A percentile compares a stretch with the other conserved stretches of the same genome.
Evolutionary conservation across 352 stramenopile genomes (phyloP).

Genomic region (Hyaloperonospora brassicae): DNA sequence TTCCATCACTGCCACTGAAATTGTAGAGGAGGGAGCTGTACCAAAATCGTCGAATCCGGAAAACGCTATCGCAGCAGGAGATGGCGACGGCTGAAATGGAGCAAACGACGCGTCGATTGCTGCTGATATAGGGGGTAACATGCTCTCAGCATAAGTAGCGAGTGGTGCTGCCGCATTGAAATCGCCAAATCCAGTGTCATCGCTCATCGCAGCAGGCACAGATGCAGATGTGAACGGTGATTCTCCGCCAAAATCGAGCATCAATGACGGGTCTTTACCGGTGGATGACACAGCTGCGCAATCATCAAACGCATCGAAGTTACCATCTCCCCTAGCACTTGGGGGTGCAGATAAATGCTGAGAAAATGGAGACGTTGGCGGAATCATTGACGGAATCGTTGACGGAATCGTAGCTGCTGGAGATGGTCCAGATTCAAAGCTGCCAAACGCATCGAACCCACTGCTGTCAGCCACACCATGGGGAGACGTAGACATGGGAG

Average conservation of each 20-base stretch:
- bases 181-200: conserved; percentile 13
- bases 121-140: conserved; percentile 3
- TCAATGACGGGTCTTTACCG: conserved; percentile 5
- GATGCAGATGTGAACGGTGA: conserved; percentile 11
- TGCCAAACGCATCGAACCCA: conserved; percentile 30
- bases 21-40: conserved; percentile 8
- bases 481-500: conserved; percentile 23
- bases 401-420: conserved; percentile 5
- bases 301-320: conserved; percentile 19
- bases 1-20: conserved; percentile 12
- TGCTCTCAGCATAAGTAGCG: conserved; percentile 1
- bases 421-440: conserved; percentile 26
- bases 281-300: conserved; percentile 9
- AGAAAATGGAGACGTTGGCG: conserved; percentile 17
- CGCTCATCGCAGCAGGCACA: conserved; percentile 10
- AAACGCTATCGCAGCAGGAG: conserved; percentile 14
- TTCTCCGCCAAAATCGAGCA: conserved; percentile 5
- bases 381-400: not conserved
- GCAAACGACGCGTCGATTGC: conserved; percentile 4
- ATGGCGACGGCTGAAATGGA: conserved; percentile 20
- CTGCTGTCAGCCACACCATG: conserved; percentile 26
- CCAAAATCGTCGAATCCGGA: conserved; percentile 22
- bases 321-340: conserved; percentile 7
- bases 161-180: conserved; percentile 6
- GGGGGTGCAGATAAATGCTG: conserved; percentile 18